Percentiles rank a stretch among this genome's conserved stretches.
These are phyloP conservation scores for Aspergillus cristatus DNA, from an alignment of 495 filamentous ascomycete genomes.

Conservation along the genomic window DNA sequence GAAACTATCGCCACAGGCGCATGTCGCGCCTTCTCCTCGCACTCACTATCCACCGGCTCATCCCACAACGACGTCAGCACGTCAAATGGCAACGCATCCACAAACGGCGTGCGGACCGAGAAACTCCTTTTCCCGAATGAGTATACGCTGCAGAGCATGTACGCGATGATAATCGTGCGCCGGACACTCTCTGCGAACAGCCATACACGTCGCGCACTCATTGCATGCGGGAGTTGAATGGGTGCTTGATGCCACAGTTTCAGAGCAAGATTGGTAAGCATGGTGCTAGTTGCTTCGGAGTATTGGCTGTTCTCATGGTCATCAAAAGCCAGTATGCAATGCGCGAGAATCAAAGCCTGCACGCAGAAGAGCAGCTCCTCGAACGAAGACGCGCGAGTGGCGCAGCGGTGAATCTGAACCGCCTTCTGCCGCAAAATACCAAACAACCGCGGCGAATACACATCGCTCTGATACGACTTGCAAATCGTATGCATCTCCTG, in stretches of 20 bases:
- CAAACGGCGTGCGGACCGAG: conserved; percentile 28
- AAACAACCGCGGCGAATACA: conserved; percentile 7
- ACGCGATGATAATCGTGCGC: conserved; percentile 30
- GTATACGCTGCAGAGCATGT: conserved; percentile 29
- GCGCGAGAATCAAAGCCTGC: conserved; percentile 26
- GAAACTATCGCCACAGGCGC: conserved; percentile 16
- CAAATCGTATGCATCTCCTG: conserved; percentile 18
- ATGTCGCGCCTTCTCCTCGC: conserved; percentile 2
- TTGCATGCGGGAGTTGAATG: conserved; percentile 10
- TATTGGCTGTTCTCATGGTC: conserved; percentile 12
- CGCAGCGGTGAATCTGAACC: conserved; percentile 7
- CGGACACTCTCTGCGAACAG: conserved; percentile 37
- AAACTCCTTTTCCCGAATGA: conserved; percentile 29
- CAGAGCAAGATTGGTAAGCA: conserved; percentile 13
- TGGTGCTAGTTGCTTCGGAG: conserved; percentile 13
- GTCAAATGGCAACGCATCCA: conserved; percentile 30
- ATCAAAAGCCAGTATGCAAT: conserved; percentile 27
- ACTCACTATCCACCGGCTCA: conserved; percentile 13
- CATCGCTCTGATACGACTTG: conserved; percentile 8
- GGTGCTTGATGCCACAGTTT: conserved; percentile 21
- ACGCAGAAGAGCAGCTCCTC: conserved; percentile 27
- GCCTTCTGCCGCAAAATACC: conserved; percentile 17
- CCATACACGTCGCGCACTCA: conserved; percentile 34
- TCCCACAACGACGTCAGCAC: conserved; percentile 29
- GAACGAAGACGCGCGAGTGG: conserved; percentile 14